phyloP scores from a whole-genome alignment of 2,329 filamentous ascomycete genomes.

The Paracoccidioides lutzii region DNA sequence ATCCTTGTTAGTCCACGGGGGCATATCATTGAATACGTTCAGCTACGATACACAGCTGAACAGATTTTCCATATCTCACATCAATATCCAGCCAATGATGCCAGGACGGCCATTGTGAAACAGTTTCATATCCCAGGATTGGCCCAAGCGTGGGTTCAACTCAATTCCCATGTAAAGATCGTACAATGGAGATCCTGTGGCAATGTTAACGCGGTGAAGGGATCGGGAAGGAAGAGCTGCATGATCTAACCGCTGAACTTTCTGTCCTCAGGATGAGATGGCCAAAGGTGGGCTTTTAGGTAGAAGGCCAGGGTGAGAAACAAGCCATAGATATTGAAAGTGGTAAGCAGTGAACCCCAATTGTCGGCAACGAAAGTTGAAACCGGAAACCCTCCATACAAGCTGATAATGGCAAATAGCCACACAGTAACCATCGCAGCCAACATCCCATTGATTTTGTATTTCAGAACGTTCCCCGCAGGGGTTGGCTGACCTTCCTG shows the following conservation, averaged over 20 bases:
- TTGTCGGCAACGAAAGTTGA: conserved; percentile 31
- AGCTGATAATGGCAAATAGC: conserved; percentile 17
- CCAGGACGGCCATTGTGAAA: conserved; percentile 38
- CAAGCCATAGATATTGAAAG: conserved; percentile 28
- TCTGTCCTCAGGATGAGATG: conserved; percentile 30
- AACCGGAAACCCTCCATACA: conserved; percentile 21
- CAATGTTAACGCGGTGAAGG: neutral
- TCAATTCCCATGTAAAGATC: conserved; percentile 39
- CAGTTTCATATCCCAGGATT: conserved; percentile 35
- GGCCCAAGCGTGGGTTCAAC: conserved; percentile 33
- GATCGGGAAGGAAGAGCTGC: neutral
- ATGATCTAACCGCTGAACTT: conserved; percentile 27
- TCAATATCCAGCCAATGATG: conserved; percentile 37
- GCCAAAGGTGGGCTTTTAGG: conserved; percentile 28
- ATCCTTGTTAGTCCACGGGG: neutral
- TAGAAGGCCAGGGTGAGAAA: conserved; percentile 23
- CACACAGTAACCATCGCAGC: conserved; percentile 31
- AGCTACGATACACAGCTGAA: too few species aligned
- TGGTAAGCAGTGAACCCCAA: conserved; percentile 30
- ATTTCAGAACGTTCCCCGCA: conserved; percentile 32
- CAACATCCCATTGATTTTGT: conserved; percentile 32
- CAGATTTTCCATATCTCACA: conserved; percentile 19
- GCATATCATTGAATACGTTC: too few species aligned
- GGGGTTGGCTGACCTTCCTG: conserved; percentile 32
- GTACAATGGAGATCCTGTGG: conserved; percentile 24